Conservation (phyloP, 345 rosid genomes). For the Populus simonii region DNA sequence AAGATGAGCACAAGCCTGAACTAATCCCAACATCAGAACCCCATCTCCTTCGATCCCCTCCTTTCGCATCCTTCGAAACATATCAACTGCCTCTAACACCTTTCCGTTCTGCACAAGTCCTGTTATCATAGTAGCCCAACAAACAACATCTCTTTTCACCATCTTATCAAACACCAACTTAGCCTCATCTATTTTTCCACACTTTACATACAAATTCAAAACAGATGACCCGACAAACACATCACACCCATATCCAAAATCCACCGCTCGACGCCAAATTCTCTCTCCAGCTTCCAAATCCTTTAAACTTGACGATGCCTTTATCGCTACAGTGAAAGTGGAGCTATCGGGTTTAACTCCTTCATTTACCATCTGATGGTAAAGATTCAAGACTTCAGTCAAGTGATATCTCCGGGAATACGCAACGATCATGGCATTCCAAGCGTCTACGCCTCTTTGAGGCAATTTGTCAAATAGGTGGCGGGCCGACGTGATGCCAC, state of each 20-base stretch:
- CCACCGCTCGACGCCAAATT: constrained; percentile 55
- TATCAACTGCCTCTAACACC: constrained; percentile 46
- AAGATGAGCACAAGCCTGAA: constrained; percentile 62
- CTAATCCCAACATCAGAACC: constrained; percentile 52
- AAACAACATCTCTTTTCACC: constrained; percentile 55
- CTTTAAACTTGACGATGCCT: constrained; percentile 57
- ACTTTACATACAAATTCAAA: constrained; percentile 64
- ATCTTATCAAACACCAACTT: constrained; percentile 46
- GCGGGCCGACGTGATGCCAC: constrained; percentile 46
- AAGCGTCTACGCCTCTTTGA: constrained; percentile 39
- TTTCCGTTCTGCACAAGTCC: constrained; percentile 50
- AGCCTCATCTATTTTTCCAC: constrained; percentile 52
- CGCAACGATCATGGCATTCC: constrained; percentile 57
- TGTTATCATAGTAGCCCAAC: constrained; percentile 72
- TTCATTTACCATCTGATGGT: constrained; percentile 50
- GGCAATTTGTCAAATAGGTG: constrained; percentile 56
- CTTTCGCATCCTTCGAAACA: constrained; percentile 52
- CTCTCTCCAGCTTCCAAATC: constrained; percentile 43
- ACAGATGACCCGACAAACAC: constrained; percentile 68
- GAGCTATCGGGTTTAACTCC: constrained; percentile 67
- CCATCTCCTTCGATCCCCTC: constrained; percentile 60
- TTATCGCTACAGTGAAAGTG: constrained; percentile 58
- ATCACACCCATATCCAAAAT: constrained; percentile 55
- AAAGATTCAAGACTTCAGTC: constrained; percentile 45
- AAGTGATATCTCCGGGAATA: constrained; percentile 47